A percentile compares a stretch with the other conserved stretches of the same genome.
These are phyloP conservation scores for Lojkania enalia DNA, from an alignment of 2,329 filamentous ascomycete genomes.

Conservation along the genomic window DNA sequence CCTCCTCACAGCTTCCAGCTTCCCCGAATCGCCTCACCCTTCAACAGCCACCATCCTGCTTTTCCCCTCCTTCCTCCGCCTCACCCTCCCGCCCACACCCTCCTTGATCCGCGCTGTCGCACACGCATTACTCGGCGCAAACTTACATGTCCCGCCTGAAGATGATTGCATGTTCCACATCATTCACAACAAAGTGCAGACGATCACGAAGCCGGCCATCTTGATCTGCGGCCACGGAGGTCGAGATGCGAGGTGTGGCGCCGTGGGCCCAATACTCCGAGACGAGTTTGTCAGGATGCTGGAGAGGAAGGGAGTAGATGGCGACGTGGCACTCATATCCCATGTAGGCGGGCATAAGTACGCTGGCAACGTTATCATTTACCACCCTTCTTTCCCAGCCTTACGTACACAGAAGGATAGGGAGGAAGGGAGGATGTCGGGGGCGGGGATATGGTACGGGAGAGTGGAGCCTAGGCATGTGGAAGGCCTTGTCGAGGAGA, in stretches of 20 bases:
- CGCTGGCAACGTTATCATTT: slow-evolving; percentile 82
- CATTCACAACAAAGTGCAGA: too few species aligned
- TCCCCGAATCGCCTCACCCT: slow-evolving; percentile 57
- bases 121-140: too few species aligned
- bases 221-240: slow-evolving; percentile 87
- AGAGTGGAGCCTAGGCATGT: slow-evolving; percentile 75
- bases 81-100: too few species aligned
- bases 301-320: slow-evolving; percentile 53
- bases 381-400: slow-evolving; percentile 62
- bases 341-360: slow-evolving; percentile 87
- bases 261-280: slow-evolving; percentile 73
- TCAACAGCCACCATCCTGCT: slow-evolving; percentile 67
- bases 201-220: slow-evolving; percentile 54
- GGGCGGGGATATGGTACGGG: slow-evolving; percentile 81
- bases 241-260: slow-evolving; percentile 79
- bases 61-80: slow-evolving; percentile 82
- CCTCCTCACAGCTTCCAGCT: slow-evolving; percentile 75
- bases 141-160: too few species aligned
- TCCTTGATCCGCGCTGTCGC: too few species aligned
- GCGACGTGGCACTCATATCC: slow-evolving; percentile 70
- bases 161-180: too few species aligned
- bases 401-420: background rate
- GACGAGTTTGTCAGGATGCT: slow-evolving; percentile 69
- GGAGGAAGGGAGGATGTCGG: slow-evolving; percentile 56
- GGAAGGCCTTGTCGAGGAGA: slow-evolving; percentile 74